phyloP scores from a whole-genome alignment of 352 stramenopile genomes.

The Aphanomyces astaci region DNA sequence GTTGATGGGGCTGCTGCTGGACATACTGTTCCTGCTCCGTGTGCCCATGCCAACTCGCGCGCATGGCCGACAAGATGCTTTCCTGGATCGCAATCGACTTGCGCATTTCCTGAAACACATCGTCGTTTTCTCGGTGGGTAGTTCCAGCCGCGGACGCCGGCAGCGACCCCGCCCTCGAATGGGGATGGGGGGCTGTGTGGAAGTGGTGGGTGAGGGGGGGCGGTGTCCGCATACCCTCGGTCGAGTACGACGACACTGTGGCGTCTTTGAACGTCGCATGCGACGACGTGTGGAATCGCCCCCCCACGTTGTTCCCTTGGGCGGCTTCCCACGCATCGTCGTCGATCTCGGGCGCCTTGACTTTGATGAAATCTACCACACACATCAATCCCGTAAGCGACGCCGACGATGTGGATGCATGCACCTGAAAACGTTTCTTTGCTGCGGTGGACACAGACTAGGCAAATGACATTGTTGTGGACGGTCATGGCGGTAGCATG shows the following conservation, averaged over 20 bases:
- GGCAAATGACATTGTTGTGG: conserved; percentile 9
- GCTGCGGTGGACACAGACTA: conserved; percentile 10
- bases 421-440: conserved; percentile 7
- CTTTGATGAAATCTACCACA: not conserved
- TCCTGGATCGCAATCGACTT: conserved; percentile 24
- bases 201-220: not conserved
- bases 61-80: conserved; percentile 19
- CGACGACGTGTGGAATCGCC: not conserved
- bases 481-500: conserved; percentile 1
- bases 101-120: conserved; percentile 24
- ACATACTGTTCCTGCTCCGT: conserved; percentile 13
- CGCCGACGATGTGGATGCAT: no score
- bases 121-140: not conserved
- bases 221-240: no score
- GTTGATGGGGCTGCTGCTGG: not conserved
- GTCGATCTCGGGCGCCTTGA: not conserved
- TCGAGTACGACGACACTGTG: no score
- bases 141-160: no score
- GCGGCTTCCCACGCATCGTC: conserved; percentile 11
- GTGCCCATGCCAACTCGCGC: conserved; percentile 13
- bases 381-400: not conserved
- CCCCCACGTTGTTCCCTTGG: not conserved
- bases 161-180: not conserved
- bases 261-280: not conserved
- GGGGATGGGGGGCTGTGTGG: not conserved